phyloP scores from a whole-genome alignment of 148 eudicot species.

The Silene conica region DNA sequence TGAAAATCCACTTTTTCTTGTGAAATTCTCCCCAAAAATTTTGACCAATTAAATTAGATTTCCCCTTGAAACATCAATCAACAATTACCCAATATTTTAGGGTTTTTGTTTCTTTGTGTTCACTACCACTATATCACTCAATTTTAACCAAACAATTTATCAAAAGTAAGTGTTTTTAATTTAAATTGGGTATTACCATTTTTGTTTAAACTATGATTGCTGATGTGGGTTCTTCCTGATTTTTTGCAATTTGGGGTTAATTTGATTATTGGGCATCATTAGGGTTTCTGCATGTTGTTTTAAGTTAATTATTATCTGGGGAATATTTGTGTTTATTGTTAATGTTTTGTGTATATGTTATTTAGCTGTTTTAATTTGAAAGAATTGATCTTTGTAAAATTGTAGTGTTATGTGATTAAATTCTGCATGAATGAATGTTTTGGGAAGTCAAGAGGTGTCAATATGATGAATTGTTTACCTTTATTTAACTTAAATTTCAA shows the following conservation, averaged over 20 bases:
- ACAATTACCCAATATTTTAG: constrained; percentile 11
- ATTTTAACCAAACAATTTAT: constrained; percentile 10
- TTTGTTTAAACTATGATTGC: not conserved
- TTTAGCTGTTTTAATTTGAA: not conserved
- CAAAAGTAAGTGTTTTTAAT: constrained; percentile 21
- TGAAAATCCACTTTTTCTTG: not conserved
- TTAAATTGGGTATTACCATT: not conserved
- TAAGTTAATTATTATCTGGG: too few species aligned
- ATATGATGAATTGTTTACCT: not conserved
- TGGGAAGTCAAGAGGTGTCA: not conserved
- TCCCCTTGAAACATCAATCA: not conserved
- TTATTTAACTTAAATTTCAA: not conserved
- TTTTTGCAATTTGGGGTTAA: not conserved
- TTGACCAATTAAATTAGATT: constrained; percentile 18
- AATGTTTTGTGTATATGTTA: not conserved
- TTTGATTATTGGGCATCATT: not conserved
- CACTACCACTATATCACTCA: not conserved
- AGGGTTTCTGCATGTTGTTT: constrained; percentile 16
- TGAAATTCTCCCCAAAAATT: constrained; percentile 5
- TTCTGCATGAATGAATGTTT: not conserved
- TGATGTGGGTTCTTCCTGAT: not conserved
- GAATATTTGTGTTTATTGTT: too few species aligned
- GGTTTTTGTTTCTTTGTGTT: not conserved
- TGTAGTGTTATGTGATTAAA: too few species aligned
- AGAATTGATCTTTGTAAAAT: constrained; percentile 6